Evolutionary conservation across 371 early-diverging fungal species (phyloP), one percentile per base, ranked within the genome.

Genomic region (Mortierella sp.): DNA sequence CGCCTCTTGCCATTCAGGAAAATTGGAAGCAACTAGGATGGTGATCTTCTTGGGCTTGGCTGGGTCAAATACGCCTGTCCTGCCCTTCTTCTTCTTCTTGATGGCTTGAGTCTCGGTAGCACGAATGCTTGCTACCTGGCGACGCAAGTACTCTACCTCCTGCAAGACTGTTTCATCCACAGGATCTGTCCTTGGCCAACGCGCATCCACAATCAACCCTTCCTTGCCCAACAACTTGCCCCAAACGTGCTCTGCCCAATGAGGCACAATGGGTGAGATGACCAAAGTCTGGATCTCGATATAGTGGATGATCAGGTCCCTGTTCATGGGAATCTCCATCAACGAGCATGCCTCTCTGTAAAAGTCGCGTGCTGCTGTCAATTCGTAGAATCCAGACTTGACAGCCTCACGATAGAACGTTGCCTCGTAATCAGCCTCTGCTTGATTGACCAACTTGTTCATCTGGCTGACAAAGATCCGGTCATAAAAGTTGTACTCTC

Each of bases 331-430:
- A 51, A 76, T 86, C 46, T 71, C 92, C 58, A 79, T 71, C 71
- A 80, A 56, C n/a, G 86, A 79, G 21, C 93, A 90, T n/a, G 85
- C 87, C 67, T 94, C 91, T 54, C 95, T 87, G 80, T 99, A 99
- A 81, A 90, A 88, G 78, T 98, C 97, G 67, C 95, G 90, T 16
- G 96, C 91, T 57, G 92, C 85, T 71, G 91, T 90, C 79, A 98
- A 82, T 72, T 99, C 97, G 78, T 95, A 98, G 74, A 96, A 96
- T 54, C 94, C 96, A 68, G 86, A 83, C 86, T 98, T 99, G 53
- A 99, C 83, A 25, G 96, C 99, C 63, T 99, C 98, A 63, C 97
- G 92, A 86, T 92, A 99, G 57, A 90, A 81, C 81, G 96, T 95
- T 14, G 76, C 83, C 52, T 85, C 87, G 83, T 96, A 99, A 25